Evolutionary conservation across 495 filamentous ascomycete genomes (phyloP), one percentile per base, ranked within the genome.

Genomic region (Xylaria venustula): DNA sequence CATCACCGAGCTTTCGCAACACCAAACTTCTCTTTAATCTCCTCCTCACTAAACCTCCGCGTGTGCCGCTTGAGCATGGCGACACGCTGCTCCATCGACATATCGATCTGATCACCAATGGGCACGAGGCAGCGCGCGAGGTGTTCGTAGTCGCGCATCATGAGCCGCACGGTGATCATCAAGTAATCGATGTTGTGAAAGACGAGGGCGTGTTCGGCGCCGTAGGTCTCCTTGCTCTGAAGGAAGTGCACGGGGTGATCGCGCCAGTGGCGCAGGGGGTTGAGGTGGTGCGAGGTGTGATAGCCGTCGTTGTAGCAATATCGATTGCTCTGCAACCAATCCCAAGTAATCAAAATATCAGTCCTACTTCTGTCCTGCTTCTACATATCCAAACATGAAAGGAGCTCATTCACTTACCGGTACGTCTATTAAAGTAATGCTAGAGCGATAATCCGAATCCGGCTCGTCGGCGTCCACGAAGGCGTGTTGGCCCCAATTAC

Each of bases 241-340:
- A 90, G 69, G 62, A 91, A 87, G 50, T 85, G 77, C 28, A 82
- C 71, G 3, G 88, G 88, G 66, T 90, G 88, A 42, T 90, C 86
- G 47, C 88, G 81, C 88, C 88, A 91, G 75, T 90, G 88, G 2
- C 88, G 82, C 25, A 77, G 82, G 3, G 88, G 87, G 71, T 91
- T 88, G 9, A 90, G 79, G 68, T 90, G 88, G 69, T 91, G 88
- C 8, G 88, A 88, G 36, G 88, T 90, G 70, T 91, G 88, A 71
- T 90, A 91, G 54, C 88, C 88, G 68, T 90, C 88, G 67, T 91
- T 91, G 77, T 83, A 91, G 64, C 85, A 90, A 75, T 84, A 86
- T 22, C 88, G 83, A 72, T 91, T 91, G 63, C 80, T 86, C 87
- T 72, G 34, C 11, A 14, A 82, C n/a, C n/a, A n/a, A n/a, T n/a